Evolutionary conservation across 2,329 filamentous ascomycete genomes (phyloP).

Genomic region (Fonsecaea multimorphosa): DNA sequence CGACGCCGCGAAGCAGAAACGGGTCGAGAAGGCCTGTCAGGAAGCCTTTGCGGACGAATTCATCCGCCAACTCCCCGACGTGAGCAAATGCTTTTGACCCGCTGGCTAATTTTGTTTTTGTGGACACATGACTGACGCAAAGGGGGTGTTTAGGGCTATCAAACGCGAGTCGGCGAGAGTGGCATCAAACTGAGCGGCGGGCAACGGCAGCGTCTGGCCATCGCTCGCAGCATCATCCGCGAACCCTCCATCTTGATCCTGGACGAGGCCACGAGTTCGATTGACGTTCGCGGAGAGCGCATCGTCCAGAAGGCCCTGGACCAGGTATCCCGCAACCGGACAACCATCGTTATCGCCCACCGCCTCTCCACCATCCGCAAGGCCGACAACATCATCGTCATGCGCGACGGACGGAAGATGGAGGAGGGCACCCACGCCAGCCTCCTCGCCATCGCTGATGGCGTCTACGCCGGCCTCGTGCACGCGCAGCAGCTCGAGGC

Average conservation of each 20-base stretch:
- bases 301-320: constrained; percentile 63
- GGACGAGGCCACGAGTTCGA: constrained; percentile 77
- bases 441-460: constrained; percentile 64
- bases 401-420: constrained; percentile 72
- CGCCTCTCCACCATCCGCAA: constrained; percentile 74
- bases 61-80: constrained; percentile 65
- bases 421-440: constrained; percentile 79
- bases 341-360: constrained; percentile 79
- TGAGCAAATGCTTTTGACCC: constrained; percentile 25
- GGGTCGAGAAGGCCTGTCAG: constrained; percentile 66
- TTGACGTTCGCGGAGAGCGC: constrained; percentile 61
- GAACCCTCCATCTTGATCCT: constrained; percentile 71
- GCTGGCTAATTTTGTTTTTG: neutral
- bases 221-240: constrained; percentile 73
- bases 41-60: constrained; percentile 75
- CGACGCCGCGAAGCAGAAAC: constrained; percentile 50
- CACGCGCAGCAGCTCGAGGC: constrained; percentile 38
- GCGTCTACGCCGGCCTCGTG: constrained; percentile 62
- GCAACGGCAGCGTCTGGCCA: constrained; percentile 81
- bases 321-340: constrained; percentile 64
- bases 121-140: constrained; percentile 6
- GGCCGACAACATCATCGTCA: constrained; percentile 78
- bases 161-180: constrained; percentile 75
- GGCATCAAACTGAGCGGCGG: constrained; percentile 83
- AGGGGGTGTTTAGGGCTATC: constrained; percentile 64